Base-by-base conservation (phyloP, 2,329 filamentous ascomycete species). In the Phyllachora maydis region DNA sequence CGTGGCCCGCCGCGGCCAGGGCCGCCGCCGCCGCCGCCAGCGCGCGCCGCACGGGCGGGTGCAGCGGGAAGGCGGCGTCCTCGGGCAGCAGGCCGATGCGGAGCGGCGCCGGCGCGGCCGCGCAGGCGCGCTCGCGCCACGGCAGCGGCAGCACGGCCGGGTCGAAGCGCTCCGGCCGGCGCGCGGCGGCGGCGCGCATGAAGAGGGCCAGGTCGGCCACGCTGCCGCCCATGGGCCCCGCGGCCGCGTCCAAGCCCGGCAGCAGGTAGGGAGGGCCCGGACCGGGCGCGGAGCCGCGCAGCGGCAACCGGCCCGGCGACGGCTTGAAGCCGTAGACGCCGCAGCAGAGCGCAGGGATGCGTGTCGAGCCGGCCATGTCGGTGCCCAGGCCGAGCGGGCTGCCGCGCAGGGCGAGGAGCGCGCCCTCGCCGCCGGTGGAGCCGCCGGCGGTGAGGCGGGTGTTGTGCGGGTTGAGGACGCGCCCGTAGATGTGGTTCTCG, bases 271-370 rank as follows among this genome's bases (percentile, higher is more conserved):
- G 10, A 9, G 20, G 10, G 20, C 6, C 6, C 11, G 20, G 20
- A n/a, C 4, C 5, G 8, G 15, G 7, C 11, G 4, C 8, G 12
- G 14, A 14, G 8, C 12, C 12, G 6, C 6, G 6, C 8, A 13
- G 6, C 5, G 20, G 20, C 11, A 22, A 6, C 8, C 20, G 20
- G 13, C 8, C 11, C 12, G 20, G 8, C 11, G 20, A 14, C 6
- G 20, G 20, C 20, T 22, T 22, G 13, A 22, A 14, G 8, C 20
- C 12, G 20, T 22, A 22, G 6, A 22, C 15, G 6, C 20, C 20
- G 20, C 15, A 8, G 12, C 20, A 22, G 20, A 14, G 4, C 8
- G 20, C 11, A 6, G 20, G 20, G n/a, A 22, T 22, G 11, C 20
- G 20, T 5, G 15, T 13, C 8, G 20, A 22, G 12, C 20, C 20